Evolutionary conservation across 129 eudicot species (phyloP), one percentile per base, ranked within the genome.

Genomic region (Gnaphalium uliginosum): DNA sequence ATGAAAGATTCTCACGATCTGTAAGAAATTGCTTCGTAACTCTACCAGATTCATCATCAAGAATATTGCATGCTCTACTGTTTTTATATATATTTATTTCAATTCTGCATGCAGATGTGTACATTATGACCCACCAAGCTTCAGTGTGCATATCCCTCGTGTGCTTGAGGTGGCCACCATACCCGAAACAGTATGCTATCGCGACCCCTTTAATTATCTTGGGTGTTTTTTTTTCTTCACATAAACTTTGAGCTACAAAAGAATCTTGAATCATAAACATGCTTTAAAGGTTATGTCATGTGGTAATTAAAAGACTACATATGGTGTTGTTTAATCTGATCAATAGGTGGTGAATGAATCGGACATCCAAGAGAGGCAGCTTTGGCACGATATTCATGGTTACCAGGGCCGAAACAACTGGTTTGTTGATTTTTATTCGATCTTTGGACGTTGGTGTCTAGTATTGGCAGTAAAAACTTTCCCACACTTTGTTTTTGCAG

Each of bases 171-270:
- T 87, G 22, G 78, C 86, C 21, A 54, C 58, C 6, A 33, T 76
- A 60, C 90, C 90, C 3, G 89, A 81, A 54, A 77, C 65, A 82
- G 95, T 86, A 80, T 57, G 25, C 56, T 8, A 21, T 56, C 26
- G 25, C 65, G 50, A 35, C 24, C n/a, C n/a, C n/a, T n/a, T 30
- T 19, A 33, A 5, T 65, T 5, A 18, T 50, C 29, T 39, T 21
- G 46, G 3, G 19, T 29, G 6, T 59, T 18, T 73, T 35, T 37
- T 39, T 39, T 27, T 8, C 30, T 1, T 18, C 23, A 6, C 8
- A 8, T 10, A 6, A 69, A 46, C 46, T 2, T 5, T 18, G 17
- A 69, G 9, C 18, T 18, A 19, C 9, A 5, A 50, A 1, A 51
- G 26, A 57, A 48, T 18, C 19, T 27, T 54, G 50, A 29, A 11